Percentiles rank a stretch among this genome's conserved stretches.
Evolutionary conservation across 140 eudicot species (phyloP).

Genomic region (Ambrosia hybrid): DNA sequence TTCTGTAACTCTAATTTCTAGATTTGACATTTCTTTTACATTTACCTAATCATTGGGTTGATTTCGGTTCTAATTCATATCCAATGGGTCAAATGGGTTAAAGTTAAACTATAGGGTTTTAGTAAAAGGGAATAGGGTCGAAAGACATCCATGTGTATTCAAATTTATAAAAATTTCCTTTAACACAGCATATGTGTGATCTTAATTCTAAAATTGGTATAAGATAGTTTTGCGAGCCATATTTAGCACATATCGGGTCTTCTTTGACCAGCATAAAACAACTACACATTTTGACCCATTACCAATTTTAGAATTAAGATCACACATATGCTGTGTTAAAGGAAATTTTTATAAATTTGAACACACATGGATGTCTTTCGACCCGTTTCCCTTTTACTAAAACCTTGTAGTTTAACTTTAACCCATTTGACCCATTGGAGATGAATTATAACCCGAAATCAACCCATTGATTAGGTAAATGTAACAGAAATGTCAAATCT

Average conservation of each 20-base stretch:
- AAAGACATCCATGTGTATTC: neutral
- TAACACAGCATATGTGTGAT: too few species aligned
- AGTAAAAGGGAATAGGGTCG: too few species aligned
- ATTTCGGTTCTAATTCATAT: neutral
- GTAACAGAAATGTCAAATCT: neutral
- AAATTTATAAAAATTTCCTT: neutral
- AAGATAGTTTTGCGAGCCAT: too few species aligned
- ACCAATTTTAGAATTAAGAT: too few species aligned
- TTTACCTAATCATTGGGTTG: neutral
- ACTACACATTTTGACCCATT: too few species aligned
- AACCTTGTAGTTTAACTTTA: too few species aligned
- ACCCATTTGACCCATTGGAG: neutral
- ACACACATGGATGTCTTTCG: neutral
- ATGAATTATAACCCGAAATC: neutral
- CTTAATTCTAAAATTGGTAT: too few species aligned
- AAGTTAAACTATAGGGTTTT: too few species aligned
- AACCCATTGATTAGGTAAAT: neutral
- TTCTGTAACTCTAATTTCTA: neutral
- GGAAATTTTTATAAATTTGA: neutral
- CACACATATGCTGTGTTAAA: too few species aligned
- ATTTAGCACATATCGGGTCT: too few species aligned
- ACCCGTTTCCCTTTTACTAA: too few species aligned
- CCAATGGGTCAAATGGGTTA: conserved; percentile 1
- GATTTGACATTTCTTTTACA: neutral
- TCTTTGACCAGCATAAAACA: too few species aligned